Evolutionary conservation across 345 rosid genomes (phyloP).

Genomic region (Trapa incisa): DNA sequence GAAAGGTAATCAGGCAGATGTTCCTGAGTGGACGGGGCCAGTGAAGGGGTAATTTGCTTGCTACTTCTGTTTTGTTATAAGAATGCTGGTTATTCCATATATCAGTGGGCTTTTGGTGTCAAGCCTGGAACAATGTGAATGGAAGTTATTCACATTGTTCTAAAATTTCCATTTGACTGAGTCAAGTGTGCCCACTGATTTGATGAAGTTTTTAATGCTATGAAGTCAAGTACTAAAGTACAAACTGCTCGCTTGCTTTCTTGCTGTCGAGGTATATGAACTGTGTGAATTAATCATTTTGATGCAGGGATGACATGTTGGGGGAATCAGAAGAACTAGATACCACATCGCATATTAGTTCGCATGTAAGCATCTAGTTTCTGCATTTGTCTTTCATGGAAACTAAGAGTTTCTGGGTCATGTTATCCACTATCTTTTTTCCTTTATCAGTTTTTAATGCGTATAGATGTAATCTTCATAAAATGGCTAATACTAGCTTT

Average conservation of each 20-base stretch:
- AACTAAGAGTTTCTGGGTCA: not conserved
- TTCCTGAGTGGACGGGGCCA: slow-evolving; percentile 81
- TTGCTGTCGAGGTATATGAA: not conserved
- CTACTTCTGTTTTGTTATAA: not conserved
- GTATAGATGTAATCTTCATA: too few species aligned
- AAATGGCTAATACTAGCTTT: too few species aligned
- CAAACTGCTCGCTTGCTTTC: not conserved
- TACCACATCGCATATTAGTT: slow-evolving; percentile 20
- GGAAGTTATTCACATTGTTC: not conserved
- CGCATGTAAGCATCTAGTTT: slow-evolving; percentile 35
- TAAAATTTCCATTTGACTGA: slow-evolving; percentile 5
- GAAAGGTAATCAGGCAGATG: slow-evolving; percentile 79
- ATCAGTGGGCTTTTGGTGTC: not conserved
- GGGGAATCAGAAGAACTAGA: slow-evolving; percentile 35
- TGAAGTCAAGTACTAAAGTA: not conserved
- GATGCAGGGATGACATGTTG: slow-evolving; percentile 43
- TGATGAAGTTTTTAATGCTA: slow-evolving; percentile 3
- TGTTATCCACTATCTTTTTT: not conserved
- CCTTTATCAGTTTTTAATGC: too few species aligned
- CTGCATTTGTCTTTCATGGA: not conserved
- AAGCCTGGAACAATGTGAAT: not conserved
- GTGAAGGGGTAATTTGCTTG: slow-evolving; percentile 30
- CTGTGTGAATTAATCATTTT: slow-evolving; percentile 10
- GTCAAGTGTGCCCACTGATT: not conserved
- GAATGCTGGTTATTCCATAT: not conserved